Conservation (phyloP, 352 stramenopile species). For the Pythium chondricola region DNA sequence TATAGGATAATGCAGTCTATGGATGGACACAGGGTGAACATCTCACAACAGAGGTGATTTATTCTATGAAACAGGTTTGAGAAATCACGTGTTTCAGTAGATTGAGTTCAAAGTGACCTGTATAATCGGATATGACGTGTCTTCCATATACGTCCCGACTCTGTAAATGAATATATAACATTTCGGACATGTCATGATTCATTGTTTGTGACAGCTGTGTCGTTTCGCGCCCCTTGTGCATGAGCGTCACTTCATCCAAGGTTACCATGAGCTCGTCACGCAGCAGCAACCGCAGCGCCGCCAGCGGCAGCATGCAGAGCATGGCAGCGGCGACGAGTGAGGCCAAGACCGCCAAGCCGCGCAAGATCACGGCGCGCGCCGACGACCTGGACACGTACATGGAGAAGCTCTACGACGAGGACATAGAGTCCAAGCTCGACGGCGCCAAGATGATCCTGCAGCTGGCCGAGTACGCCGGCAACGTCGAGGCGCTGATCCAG, state of each 20-base stretch:
- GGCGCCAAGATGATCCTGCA: slow-evolving; percentile 90
- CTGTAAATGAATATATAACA: too few species aligned
- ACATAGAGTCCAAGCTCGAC: slow-evolving; percentile 78
- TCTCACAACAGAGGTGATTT: too few species aligned
- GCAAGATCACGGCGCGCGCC: slow-evolving; percentile 51
- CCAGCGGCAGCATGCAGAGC: neutral
- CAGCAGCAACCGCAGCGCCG: slow-evolving; percentile 19
- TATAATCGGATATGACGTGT: too few species aligned
- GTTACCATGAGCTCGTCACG: slow-evolving; percentile 11
- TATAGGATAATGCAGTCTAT: too few species aligned
- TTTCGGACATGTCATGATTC: too few species aligned
- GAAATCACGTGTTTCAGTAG: too few species aligned
- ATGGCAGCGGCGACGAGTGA: slow-evolving; percentile 1
- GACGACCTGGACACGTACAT: slow-evolving; percentile 91
- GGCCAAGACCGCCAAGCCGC: slow-evolving; percentile 25
- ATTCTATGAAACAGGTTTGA: too few species aligned
- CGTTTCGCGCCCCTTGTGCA: slow-evolving; percentile 10
- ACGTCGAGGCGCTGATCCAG: slow-evolving; percentile 91
- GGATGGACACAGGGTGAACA: too few species aligned
- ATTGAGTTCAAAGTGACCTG: too few species aligned
- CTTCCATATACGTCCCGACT: too few species aligned
- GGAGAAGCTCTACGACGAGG: slow-evolving; percentile 92
- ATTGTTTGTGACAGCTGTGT: too few species aligned
- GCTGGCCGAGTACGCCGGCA: slow-evolving; percentile 83
- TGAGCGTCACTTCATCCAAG: neutral